A percentile compares a stretch with the other conserved stretches of the same genome.
These are phyloP conservation scores for Fusarium keratoplasticum DNA, from an alignment of 2,329 filamentous ascomycete genomes.

Conservation along the genomic window DNA sequence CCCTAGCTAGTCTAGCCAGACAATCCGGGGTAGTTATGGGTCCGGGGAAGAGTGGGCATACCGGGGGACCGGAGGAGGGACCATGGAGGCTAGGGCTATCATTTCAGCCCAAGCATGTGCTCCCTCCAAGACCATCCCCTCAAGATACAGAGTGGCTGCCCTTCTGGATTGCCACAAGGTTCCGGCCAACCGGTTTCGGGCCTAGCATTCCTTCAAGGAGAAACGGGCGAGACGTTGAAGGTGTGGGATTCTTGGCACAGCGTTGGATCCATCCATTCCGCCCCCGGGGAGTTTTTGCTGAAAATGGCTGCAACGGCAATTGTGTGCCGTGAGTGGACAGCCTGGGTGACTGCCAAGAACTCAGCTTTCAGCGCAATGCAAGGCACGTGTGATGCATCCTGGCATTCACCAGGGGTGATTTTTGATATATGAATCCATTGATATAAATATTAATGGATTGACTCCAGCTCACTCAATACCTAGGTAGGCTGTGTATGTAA, in stretches of 20 bases:
- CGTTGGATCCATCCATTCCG: background rate
- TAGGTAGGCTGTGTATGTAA: background rate
- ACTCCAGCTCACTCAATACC: background rate
- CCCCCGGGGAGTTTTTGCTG: background rate
- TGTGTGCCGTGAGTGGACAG: background rate
- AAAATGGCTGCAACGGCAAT: background rate
- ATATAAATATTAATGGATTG: background rate
- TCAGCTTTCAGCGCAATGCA: background rate
- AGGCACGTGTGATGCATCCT: background rate
- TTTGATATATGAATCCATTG: background rate
- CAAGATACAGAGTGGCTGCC: background rate
- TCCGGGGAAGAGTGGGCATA: slow-evolving; percentile 3
- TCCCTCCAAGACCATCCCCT: background rate
- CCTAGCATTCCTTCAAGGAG: background rate
- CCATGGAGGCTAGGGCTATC: background rate
- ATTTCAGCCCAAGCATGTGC: background rate
- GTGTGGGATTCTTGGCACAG: background rate
- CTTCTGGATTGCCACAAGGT: background rate
- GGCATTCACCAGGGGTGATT: background rate
- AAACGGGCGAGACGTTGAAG: background rate
- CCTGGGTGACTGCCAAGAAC: background rate
- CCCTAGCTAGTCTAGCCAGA: background rate
- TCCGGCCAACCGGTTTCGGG: background rate
- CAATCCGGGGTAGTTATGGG: slow-evolving; percentile 4
- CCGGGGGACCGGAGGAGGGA: background rate